Evolutionary conservation across 495 filamentous ascomycete genomes (phyloP).

Genomic region (Parathielavia hyrcaniae): DNA sequence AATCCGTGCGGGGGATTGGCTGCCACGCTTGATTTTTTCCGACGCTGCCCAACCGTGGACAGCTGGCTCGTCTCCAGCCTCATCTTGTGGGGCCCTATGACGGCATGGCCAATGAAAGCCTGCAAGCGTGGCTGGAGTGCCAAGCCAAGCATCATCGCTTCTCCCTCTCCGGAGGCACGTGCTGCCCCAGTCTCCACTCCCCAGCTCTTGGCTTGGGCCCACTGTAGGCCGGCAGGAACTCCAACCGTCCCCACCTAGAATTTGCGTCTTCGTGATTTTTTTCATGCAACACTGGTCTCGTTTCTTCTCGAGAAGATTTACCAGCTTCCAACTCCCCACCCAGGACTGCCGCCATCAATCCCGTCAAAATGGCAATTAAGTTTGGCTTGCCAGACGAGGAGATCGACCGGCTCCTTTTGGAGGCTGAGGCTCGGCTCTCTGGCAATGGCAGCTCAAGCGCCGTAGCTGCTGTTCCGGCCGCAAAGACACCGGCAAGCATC

Average conservation of each 20-base stretch:
- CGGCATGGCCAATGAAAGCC: conserved; percentile 16
- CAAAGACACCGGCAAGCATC: conserved; percentile 10
- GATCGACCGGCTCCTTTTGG: conserved; percentile 30
- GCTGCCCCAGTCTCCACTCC: conserved; percentile 2
- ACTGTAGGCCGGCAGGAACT: no score
- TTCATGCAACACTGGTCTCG: conserved; percentile 4
- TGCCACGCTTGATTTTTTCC: conserved; percentile 11
- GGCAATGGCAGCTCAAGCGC: conserved; percentile 16
- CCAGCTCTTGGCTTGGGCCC: no score
- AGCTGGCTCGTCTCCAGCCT: conserved; percentile 33
- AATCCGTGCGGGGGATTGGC: conserved; percentile 17
- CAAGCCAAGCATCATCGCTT: conserved; percentile 23
- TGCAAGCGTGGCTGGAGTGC: not conserved
- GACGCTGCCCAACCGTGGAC: conserved; percentile 28
- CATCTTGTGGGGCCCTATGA: conserved; percentile 25
- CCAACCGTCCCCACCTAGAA: conserved; percentile 8
- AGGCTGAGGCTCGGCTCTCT: conserved; percentile 32
- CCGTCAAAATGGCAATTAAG: conserved; percentile 19
- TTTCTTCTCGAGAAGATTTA: not conserved
- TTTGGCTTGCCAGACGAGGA: conserved; percentile 28
- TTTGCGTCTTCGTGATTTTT: conserved; percentile 14
- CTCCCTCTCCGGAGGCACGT: conserved; percentile 19
- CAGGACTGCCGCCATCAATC: conserved; percentile 1
- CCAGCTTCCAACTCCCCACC: not conserved
- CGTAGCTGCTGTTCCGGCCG: conserved; percentile 10